Percentiles rank a stretch among this genome's conserved stretches.
Evolutionary conservation across 2,329 filamentous ascomycete species (phyloP).

Genomic region (Aspergillus fijiensis): DNA sequence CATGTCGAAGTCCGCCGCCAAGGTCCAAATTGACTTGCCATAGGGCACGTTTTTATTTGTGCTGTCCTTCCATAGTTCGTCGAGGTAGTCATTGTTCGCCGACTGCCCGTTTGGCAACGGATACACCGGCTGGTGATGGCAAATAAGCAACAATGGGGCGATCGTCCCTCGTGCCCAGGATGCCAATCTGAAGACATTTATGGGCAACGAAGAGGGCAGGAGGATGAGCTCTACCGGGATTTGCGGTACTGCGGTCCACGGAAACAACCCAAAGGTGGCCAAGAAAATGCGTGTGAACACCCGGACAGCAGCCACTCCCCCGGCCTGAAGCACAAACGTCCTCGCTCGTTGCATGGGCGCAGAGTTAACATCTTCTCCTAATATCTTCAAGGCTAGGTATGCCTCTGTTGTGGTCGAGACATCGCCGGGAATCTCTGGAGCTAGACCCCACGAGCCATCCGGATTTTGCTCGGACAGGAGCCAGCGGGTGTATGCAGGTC

Average conservation of each 20-base stretch:
- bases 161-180: slow-evolving; percentile 21
- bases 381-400: slow-evolving; percentile 38
- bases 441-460: slow-evolving; percentile 35
- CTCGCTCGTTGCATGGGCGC: slow-evolving; percentile 20
- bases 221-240: slow-evolving; percentile 37
- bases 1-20: slow-evolving; percentile 6
- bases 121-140: slow-evolving; percentile 33
- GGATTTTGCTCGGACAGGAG: slow-evolving; percentile 23
- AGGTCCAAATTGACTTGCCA: background rate
- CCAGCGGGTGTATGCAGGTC: slow-evolving; percentile 9
- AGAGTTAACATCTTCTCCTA: slow-evolving; percentile 21
- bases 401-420: slow-evolving; percentile 32
- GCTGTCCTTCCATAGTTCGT: slow-evolving; percentile 34
- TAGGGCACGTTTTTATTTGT: slow-evolving; percentile 23
- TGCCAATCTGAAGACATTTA: slow-evolving; percentile 34
- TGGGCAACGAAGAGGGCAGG: slow-evolving; percentile 24
- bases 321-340: slow-evolving; percentile 24
- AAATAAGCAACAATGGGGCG: slow-evolving; percentile 18
- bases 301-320: slow-evolving; percentile 33
- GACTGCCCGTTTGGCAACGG: slow-evolving; percentile 25
- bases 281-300: slow-evolving; percentile 33
- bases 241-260: slow-evolving; percentile 35
- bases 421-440: slow-evolving; percentile 24
- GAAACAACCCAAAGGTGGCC: slow-evolving; percentile 36
- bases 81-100: slow-evolving; percentile 26